phyloP scores from a whole-genome alignment of 2,329 filamentous ascomycete species.

The Arthrobotrys conoides region DNA sequence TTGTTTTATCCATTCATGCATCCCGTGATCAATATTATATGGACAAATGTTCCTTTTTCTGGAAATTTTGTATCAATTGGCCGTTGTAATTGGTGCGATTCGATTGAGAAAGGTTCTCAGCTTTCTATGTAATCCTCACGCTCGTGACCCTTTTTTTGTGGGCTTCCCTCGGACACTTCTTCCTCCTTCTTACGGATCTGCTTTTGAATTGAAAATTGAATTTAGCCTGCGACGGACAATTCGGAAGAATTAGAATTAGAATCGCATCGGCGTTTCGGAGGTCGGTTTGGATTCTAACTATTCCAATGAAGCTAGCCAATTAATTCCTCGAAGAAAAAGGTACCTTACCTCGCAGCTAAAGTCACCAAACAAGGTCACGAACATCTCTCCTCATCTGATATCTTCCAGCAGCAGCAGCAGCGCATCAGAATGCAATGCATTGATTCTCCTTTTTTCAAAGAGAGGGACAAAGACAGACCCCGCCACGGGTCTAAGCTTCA shows the following conservation, averaged over 20 bases:
- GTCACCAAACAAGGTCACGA: too few relatives aligned
- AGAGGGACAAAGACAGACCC: not conserved
- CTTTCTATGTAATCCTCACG: not conserved
- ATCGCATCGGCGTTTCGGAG: too few relatives aligned
- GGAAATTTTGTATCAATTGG: not conserved
- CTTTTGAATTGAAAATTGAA: too few relatives aligned
- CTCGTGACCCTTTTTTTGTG: slow-evolving; percentile 43
- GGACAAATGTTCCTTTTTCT: too few relatives aligned
- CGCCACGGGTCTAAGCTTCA: slow-evolving; percentile 53
- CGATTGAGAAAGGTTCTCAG: not conserved
- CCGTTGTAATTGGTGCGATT: slow-evolving; percentile 1
- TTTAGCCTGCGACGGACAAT: slow-evolving; percentile 13
- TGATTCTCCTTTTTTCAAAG: not conserved
- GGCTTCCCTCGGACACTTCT: slow-evolving; percentile 13
- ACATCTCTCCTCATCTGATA: too few relatives aligned
- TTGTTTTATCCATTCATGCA: not conserved
- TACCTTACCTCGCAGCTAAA: too few relatives aligned
- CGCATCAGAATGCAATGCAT: not conserved
- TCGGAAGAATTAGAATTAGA: not conserved
- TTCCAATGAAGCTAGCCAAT: not conserved
- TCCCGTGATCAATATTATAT: not conserved
- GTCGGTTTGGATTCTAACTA: not conserved
- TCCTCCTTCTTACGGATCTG: not conserved
- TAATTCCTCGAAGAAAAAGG: not conserved
- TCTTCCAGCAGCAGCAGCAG: too few relatives aligned